Evolutionary conservation across 2,329 filamentous ascomycete species (phyloP).

Genomic region (Ascochyta rabiei): DNA sequence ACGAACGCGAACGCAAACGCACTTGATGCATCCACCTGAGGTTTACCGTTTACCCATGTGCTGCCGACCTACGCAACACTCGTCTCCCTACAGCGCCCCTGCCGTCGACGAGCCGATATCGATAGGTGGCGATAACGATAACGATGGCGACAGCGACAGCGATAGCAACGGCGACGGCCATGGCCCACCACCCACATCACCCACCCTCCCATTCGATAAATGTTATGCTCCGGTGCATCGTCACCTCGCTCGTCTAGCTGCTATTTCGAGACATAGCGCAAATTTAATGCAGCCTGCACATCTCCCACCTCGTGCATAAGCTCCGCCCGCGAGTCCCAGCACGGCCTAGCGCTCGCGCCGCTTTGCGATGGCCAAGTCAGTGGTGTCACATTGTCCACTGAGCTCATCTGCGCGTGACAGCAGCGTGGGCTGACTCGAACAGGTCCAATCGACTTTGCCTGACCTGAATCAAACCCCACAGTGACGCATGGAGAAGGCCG

Average conservation of each 20-base stretch:
- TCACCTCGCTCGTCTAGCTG: slow-evolving; percentile 25
- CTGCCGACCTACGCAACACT: background rate
- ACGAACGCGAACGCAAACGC: background rate
- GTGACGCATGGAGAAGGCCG: slow-evolving; percentile 30
- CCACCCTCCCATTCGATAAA: slow-evolving; percentile 46
- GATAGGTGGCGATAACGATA: slow-evolving; percentile 18
- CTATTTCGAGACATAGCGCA: slow-evolving; percentile 44
- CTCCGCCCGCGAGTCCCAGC: slow-evolving; percentile 32
- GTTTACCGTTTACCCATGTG: background rate
- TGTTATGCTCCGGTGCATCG: slow-evolving; percentile 29
- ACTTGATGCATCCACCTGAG: background rate
- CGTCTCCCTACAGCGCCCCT: slow-evolving; percentile 16
- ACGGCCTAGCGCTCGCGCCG: slow-evolving; percentile 31
- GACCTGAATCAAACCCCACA: slow-evolving; percentile 36
- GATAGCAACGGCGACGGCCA: background rate
- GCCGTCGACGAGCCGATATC: slow-evolving; percentile 17
- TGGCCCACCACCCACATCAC: background rate
- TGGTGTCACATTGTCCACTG: slow-evolving; percentile 27
- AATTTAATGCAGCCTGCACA: slow-evolving; percentile 42
- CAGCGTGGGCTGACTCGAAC: slow-evolving; percentile 34
- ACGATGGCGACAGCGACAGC: slow-evolving; percentile 4
- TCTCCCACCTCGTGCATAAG: slow-evolving; percentile 35
- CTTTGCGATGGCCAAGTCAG: slow-evolving; percentile 30
- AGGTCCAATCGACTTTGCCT: slow-evolving; percentile 33
- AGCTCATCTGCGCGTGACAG: slow-evolving; percentile 38